A percentile compares a stretch with the other conserved stretches of the same genome.
These are phyloP conservation scores for Pseudohyphozyma bogoriensis DNA, from an alignment of 768 basidiomycete genomes.

Conservation along the genomic window DNA sequence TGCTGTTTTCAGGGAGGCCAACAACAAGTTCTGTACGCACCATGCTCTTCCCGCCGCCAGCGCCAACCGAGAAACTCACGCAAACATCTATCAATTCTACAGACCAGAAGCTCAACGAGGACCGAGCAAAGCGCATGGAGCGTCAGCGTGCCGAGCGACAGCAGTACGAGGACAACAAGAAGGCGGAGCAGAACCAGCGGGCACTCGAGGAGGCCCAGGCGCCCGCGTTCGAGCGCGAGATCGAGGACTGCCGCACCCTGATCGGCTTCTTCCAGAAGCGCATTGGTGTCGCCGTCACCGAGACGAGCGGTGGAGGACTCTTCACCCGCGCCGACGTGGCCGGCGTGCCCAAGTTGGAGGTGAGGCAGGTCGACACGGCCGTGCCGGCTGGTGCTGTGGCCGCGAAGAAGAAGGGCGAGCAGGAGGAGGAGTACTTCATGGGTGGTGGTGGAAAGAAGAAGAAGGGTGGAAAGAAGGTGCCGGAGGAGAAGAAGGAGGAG, in stretches of 20 bases:
- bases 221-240: slow-evolving; percentile 83
- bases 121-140: slow-evolving; percentile 70
- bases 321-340: slow-evolving; percentile 37
- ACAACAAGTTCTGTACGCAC: slow-evolving; percentile 60
- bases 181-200: slow-evolving; percentile 63
- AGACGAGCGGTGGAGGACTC: slow-evolving; percentile 12
- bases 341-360: slow-evolving; percentile 69
- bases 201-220: slow-evolving; percentile 79
- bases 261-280: slow-evolving; percentile 59
- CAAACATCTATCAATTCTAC: slow-evolving; percentile 3
- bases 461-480: slow-evolving; percentile 36
- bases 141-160: slow-evolving; percentile 61
- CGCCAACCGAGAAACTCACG: no score
- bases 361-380: slow-evolving; percentile 66
- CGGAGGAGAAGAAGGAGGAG: slow-evolving; percentile 30
- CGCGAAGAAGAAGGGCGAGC: slow-evolving; percentile 87
- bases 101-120: slow-evolving; percentile 68
- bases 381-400: slow-evolving; percentile 57
- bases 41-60: background rate
- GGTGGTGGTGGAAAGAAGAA: slow-evolving; percentile 58
- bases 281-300: slow-evolving; percentile 32
- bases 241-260: slow-evolving; percentile 92
- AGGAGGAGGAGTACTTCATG: slow-evolving; percentile 71
- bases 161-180: slow-evolving; percentile 67
- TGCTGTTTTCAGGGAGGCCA: slow-evolving; percentile 63